These are phyloP conservation scores for Ploettnerulaceae sp. DNA, from an alignment of 2,329 filamentous ascomycete species.

Conservation along the genomic window DNA sequence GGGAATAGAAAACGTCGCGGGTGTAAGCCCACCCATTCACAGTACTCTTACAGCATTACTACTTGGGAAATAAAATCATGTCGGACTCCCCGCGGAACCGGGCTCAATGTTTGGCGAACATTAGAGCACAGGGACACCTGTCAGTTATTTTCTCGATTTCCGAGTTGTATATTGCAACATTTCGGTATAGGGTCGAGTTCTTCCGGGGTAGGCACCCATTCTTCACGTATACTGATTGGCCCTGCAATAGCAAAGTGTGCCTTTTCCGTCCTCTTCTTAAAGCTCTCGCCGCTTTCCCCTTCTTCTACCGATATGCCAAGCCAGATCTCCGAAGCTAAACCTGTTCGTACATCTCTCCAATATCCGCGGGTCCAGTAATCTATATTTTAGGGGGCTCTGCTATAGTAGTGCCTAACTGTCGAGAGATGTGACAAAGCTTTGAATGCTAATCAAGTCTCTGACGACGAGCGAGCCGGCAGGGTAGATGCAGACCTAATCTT, in stretches of 20 bases:
- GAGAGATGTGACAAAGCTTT: slow-evolving; percentile 46
- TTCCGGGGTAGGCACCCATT: slow-evolving; percentile 40
- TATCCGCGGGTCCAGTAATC: slow-evolving; percentile 39
- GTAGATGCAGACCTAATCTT: slow-evolving; percentile 41
- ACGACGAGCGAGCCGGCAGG: slow-evolving; percentile 26
- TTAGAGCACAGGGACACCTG: slow-evolving; percentile 46
- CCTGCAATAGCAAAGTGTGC: slow-evolving; percentile 44
- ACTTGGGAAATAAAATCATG: slow-evolving; percentile 38
- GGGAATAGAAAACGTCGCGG: slow-evolving; percentile 46
- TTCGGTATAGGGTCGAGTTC: slow-evolving; percentile 52
- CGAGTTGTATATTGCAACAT: slow-evolving; percentile 44
- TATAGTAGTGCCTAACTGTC: slow-evolving; percentile 42
- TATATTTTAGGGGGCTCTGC: slow-evolving; percentile 48
- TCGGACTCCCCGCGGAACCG: slow-evolving; percentile 43
- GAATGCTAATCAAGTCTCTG: slow-evolving; percentile 32
- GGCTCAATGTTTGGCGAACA: slow-evolving; percentile 46
- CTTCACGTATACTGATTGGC: slow-evolving; percentile 1
- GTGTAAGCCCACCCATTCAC: slow-evolving; percentile 11
- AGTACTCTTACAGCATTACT: neutral
- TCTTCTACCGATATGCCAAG: slow-evolving; percentile 34
- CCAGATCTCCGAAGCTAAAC: slow-evolving; percentile 40
- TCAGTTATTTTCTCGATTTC: slow-evolving; percentile 43
- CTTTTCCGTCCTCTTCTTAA: slow-evolving; percentile 52
- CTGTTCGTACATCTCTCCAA: slow-evolving; percentile 41
- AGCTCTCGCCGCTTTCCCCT: slow-evolving; percentile 45